phyloP scores from a whole-genome alignment of 1,284 basidiomycete genomes.

The Apiotrichum siamense region DNA sequence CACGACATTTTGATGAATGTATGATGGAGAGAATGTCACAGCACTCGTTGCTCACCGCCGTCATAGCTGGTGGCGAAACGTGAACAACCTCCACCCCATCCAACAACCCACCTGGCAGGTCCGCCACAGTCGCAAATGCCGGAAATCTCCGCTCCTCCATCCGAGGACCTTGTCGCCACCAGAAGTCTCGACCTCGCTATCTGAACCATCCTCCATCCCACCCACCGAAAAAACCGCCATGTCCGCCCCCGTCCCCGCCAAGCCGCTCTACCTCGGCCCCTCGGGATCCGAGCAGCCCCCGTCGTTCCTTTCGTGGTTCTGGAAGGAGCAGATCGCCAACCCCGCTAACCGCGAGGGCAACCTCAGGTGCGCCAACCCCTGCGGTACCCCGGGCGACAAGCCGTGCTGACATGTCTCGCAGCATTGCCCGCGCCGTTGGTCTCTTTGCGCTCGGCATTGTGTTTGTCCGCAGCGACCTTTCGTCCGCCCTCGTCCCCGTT shows the following conservation, averaged over 20 bases:
- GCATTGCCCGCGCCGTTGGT: constrained; percentile 20
- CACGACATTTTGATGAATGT: constrained; percentile 26
- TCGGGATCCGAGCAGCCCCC: constrained; percentile 11
- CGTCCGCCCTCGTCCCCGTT: constrained; percentile 17
- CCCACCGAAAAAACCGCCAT: constrained; percentile 13
- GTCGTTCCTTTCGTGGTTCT: constrained; percentile 14
- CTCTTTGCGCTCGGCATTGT: constrained; percentile 16
- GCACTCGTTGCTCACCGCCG: neutral
- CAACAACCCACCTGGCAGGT: no score
- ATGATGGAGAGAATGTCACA: neutral
- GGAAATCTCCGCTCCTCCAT: neutral
- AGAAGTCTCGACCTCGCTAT: neutral
- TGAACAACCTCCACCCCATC: constrained; percentile 4
- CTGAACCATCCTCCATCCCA: no score
- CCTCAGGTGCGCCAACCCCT: constrained; percentile 13
- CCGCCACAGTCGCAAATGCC: no score
- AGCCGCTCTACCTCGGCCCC: constrained; percentile 30
- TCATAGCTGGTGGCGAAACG: no score
- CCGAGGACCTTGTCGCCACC: neutral
- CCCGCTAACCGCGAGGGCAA: constrained; percentile 21
- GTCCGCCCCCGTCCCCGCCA: constrained; percentile 25
- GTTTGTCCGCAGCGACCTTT: constrained; percentile 15
- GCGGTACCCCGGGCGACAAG: no score
- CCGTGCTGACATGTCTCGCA: neutral
- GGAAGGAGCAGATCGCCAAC: constrained; percentile 20